Conservation (phyloP, 352 stramenopile genomes). For the Blastocystis sp. region DNA sequence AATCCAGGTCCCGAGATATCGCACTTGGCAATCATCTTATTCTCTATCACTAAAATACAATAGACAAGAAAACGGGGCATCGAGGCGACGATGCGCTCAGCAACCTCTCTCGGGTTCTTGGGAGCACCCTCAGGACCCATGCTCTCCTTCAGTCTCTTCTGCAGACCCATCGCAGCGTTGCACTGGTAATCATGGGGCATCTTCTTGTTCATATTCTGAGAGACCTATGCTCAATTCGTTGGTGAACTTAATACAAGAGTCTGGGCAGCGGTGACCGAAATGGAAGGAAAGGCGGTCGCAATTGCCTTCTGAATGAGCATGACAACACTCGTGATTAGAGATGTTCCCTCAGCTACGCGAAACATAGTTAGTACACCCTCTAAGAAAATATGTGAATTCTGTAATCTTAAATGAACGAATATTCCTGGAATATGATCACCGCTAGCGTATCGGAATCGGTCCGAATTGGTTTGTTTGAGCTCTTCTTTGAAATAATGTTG, state of each 20-base stretch:
- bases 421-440: too few relatives aligned
- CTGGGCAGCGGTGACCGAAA: not conserved
- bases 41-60: slow-evolving; percentile 6
- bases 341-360: slow-evolving; percentile 28
- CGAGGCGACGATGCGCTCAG: slow-evolving; percentile 31
- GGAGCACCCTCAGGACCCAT: slow-evolving; percentile 64
- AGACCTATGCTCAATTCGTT: not conserved
- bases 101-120: slow-evolving; percentile 60
- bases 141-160: slow-evolving; percentile 81
- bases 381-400: not conserved
- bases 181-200: slow-evolving; percentile 85
- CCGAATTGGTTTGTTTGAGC: too few relatives aligned
- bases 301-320: slow-evolving; percentile 25
- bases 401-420: too few relatives aligned
- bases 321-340: slow-evolving; percentile 37
- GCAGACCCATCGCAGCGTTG: slow-evolving; percentile 89
- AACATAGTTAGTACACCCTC: too few relatives aligned
- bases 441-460: too few relatives aligned
- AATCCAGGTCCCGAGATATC: slow-evolving; percentile 90
- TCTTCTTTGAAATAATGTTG: too few relatives aligned
- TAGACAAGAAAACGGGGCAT: not conserved
- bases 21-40: slow-evolving; percentile 60
- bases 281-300: slow-evolving; percentile 13
- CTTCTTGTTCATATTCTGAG: slow-evolving; percentile 43
- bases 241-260: not conserved